Evolutionary conservation across 2,329 filamentous ascomycete species (phyloP), one percentile per base, ranked within the genome.

Genomic region (Boeremia exigua): DNA sequence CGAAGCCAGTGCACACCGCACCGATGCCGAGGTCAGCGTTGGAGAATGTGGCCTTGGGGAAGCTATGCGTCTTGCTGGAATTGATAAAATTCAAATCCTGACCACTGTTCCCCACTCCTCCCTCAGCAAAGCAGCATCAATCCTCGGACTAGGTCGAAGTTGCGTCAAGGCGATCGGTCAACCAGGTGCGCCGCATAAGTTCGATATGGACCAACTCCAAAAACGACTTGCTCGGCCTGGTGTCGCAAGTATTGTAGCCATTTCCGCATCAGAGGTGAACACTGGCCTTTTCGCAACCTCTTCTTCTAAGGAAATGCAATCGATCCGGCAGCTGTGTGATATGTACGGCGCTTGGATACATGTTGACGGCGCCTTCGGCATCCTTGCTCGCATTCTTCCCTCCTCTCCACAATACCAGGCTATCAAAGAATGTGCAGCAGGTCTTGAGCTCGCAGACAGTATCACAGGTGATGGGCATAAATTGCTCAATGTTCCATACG

Each of bases 401-500:
- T 81, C 84, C 0, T 71, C 80, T 0, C 71, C 80, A 1, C 83
- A 88, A 52, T 92, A 90, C 69, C 70, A 77, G 56, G 42, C 70
- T 86, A 58, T 86, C 76, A 54, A 75, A 71, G 32, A 81, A 76
- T 56, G 81, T 77, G 77, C 77, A 1, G 81, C 84, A 4, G 91
- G 90, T 0, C 74, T 97, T 11, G 88, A 96, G 58, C 80, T 96
- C 2, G 92, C 90, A 3, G 92, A 97, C 71, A 96, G 91, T 46
- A 92, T 97, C 63, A 88, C 91, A 0, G 88, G 90, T 2, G 93
- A 97, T 68, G 90, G 85, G 0, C 94, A 98, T 75, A 97, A 97
- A 71, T 78, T 96, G n/a, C 83, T 98, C 58, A 97, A 97, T 64
- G 92, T 96, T 40, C 93, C 94, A 0, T 97, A 97, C 67, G 94